Evolutionary conservation across 1,284 basidiomycete species (phyloP).

Genomic region (Cryptococcus sp.): DNA sequence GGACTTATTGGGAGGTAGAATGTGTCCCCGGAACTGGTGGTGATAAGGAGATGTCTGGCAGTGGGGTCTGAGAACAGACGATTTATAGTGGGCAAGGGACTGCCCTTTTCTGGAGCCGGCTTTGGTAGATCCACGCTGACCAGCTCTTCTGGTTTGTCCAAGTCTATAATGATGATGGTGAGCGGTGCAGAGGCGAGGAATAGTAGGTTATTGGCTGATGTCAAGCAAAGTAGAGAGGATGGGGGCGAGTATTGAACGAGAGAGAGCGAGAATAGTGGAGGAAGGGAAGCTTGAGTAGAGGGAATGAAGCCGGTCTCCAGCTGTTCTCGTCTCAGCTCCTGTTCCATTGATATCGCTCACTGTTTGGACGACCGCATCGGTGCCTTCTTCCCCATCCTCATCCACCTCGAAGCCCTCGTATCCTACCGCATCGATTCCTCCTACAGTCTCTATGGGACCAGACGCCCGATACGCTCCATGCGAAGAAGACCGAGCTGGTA

Average conservation of each 20-base stretch:
- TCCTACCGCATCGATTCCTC: conserved; percentile 63
- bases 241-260: conserved; percentile 86
- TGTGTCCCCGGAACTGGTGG: conserved; percentile 84
- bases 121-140: conserved; percentile 69
- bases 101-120: conserved; percentile 56
- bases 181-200: conserved; percentile 80
- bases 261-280: conserved; percentile 78
- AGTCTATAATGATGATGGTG: conserved; percentile 76
- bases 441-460: conserved; percentile 44
- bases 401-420: conserved; percentile 85
- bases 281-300: conserved; percentile 46
- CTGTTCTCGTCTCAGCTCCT: conserved; percentile 25
- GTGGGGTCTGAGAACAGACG: conserved; percentile 89
- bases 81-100: conserved; percentile 61
- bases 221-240: conserved; percentile 73
- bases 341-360: conserved; percentile 20
- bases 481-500: conserved; percentile 25
- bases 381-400: conserved; percentile 46
- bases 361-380: conserved; percentile 32
- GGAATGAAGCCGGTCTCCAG: conserved; percentile 55
- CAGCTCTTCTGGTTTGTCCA: conserved; percentile 77
- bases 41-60: conserved; percentile 83
- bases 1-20: conserved; percentile 73
- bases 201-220: conserved; percentile 80
- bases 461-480: conserved; percentile 17